phyloP scores from a whole-genome alignment of 129 eudicot genomes.

The Apium graveolens region DNA sequence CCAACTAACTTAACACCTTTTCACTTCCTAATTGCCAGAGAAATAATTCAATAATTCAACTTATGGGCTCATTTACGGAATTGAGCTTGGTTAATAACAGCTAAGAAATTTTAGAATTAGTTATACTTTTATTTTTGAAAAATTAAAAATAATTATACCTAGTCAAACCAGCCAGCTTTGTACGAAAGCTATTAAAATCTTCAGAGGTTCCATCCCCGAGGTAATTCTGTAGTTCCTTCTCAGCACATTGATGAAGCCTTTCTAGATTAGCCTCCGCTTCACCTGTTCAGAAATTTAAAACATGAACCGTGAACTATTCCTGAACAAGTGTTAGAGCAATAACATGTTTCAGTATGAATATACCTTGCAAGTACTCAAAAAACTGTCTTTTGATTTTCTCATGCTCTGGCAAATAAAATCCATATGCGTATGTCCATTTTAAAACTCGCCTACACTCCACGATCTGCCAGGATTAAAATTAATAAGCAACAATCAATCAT shows the following conservation, averaged over 20 bases:
- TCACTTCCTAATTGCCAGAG: neutral
- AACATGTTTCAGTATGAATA: neutral
- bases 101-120: neutral
- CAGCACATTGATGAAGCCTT: slow-evolving; percentile 84
- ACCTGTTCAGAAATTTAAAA: slow-evolving; percentile 33
- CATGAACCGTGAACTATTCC: neutral
- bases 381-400: slow-evolving; percentile 46
- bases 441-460: slow-evolving; percentile 86
- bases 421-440: slow-evolving; percentile 88
- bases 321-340: neutral
- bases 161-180: slow-evolving; percentile 66
- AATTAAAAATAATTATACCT: no score
- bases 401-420: slow-evolving; percentile 52
- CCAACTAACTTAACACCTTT: neutral
- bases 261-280: slow-evolving; percentile 81
- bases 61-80: neutral
- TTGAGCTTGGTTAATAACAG: neutral
- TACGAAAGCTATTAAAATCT: slow-evolving; percentile 42
- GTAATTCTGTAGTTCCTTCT: slow-evolving; percentile 46
- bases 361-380: slow-evolving; percentile 84
- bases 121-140: no score
- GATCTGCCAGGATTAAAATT: slow-evolving; percentile 35
- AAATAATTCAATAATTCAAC: neutral
- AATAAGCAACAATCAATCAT: neutral
- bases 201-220: slow-evolving; percentile 23